Conservation (phyloP, 2,329 filamentous ascomycete species). For the Sarocladiaceae sp. region DNA sequence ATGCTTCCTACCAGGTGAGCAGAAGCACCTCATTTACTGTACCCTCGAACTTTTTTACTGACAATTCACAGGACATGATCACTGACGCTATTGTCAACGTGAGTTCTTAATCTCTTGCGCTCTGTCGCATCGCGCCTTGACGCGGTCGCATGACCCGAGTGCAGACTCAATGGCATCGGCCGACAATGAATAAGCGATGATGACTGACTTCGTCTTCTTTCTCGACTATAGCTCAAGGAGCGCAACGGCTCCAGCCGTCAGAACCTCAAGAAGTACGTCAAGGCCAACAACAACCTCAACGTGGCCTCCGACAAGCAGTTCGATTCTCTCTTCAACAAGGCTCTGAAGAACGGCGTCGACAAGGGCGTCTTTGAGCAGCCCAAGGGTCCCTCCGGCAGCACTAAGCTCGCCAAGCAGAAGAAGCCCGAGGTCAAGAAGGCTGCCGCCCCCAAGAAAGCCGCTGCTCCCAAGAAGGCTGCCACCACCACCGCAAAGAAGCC, state of each 20-base stretch:
- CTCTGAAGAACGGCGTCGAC: slow-evolving; percentile 74
- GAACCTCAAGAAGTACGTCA: slow-evolving; percentile 56
- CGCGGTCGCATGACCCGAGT: slow-evolving; percentile 10
- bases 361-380: slow-evolving; percentile 83
- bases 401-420: slow-evolving; percentile 82
- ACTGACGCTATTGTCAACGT: slow-evolving; percentile 55
- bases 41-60: background rate
- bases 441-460: slow-evolving; percentile 22
- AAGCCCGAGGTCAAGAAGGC: slow-evolving; percentile 34
- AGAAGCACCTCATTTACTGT: slow-evolving; percentile 9
- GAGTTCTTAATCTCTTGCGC: slow-evolving; percentile 30
- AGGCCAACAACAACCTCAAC: slow-evolving; percentile 46
- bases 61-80: slow-evolving; percentile 49
- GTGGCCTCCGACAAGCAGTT: slow-evolving; percentile 48
- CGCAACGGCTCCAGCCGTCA: slow-evolving; percentile 56
- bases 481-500: slow-evolving; percentile 29
- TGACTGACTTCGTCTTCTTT: slow-evolving; percentile 10
- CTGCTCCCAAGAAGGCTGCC: slow-evolving; percentile 23
- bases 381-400: slow-evolving; percentile 84
- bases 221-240: slow-evolving; percentile 48
- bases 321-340: slow-evolving; percentile 77
- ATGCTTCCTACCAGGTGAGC: slow-evolving; percentile 55
- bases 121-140: background rate
- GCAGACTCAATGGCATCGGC: no score
- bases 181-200: background rate